Evolutionary conservation across 1,284 basidiomycete species (phyloP).

Genomic region (Polyporus tsugae): DNA sequence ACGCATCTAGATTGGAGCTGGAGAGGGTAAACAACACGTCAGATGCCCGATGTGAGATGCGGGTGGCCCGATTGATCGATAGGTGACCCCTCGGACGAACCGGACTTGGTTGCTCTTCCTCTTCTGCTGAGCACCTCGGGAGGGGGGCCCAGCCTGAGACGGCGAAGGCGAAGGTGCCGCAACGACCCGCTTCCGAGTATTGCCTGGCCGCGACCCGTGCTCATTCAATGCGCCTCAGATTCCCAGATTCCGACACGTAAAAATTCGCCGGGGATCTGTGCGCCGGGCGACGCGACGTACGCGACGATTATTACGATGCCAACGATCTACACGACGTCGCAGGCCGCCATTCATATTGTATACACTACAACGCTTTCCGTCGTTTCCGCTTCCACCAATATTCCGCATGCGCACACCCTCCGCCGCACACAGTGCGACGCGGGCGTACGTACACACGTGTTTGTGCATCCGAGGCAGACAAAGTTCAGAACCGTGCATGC

Average conservation of each 20-base stretch:
- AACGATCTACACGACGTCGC: constrained; percentile 10
- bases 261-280: constrained; percentile 22
- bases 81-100: not conserved
- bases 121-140: not conserved
- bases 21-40: constrained; percentile 3
- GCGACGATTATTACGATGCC: constrained; percentile 12
- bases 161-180: constrained; percentile 5
- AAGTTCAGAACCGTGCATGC: not conserved
- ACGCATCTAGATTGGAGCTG: not conserved
- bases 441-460: constrained; percentile 15
- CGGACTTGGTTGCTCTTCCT: constrained; percentile 2
- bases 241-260: constrained; percentile 23
- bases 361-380: not conserved
- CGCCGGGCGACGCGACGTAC: constrained; percentile 19
- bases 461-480: not conserved
- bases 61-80: constrained; percentile 21
- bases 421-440: not conserved
- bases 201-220: not conserved
- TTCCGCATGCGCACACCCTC: not conserved
- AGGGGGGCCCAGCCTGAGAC: constrained; percentile 12
- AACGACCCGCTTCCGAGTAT: not conserved
- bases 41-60: constrained; percentile 18
- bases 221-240: not conserved
- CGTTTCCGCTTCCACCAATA: not conserved
- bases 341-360: not conserved